Evolutionary conservation across 768 basidiomycete genomes (phyloP).

Genomic region (Boletales sp.): DNA sequence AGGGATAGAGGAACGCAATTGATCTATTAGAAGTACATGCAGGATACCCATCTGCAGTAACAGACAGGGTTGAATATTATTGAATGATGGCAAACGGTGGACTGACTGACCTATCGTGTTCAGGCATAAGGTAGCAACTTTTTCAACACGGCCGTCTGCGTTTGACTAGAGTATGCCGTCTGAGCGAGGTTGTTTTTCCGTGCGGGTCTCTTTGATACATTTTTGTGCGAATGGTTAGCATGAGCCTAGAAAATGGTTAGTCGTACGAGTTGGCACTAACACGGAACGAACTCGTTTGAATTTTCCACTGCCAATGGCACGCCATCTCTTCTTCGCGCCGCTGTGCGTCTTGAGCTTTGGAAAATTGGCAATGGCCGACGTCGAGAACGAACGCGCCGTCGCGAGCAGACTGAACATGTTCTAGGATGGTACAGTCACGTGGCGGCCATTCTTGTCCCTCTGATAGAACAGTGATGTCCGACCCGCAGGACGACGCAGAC

Average conservation of each 20-base stretch:
- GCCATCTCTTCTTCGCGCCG: constrained; percentile 80
- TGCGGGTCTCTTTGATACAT: constrained; percentile 60
- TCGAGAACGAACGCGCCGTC: constrained; percentile 52
- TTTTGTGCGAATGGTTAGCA: constrained; percentile 71
- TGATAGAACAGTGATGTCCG: constrained; percentile 26
- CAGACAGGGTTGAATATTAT: too few species aligned
- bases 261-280: neutral
- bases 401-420: constrained; percentile 21
- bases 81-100: too few species aligned
- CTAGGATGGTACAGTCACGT: constrained; percentile 13
- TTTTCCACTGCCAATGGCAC: constrained; percentile 58
- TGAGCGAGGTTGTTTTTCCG: constrained; percentile 64
- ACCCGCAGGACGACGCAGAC: constrained; percentile 77
- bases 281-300: constrained; percentile 64
- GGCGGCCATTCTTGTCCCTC: neutral
- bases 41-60: constrained; percentile 6
- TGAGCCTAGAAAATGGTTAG: constrained; percentile 45
- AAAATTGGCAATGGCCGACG: constrained; percentile 50
- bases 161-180: constrained; percentile 60
- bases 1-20: constrained; percentile 6
- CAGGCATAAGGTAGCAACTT: constrained; percentile 68
- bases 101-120: constrained; percentile 25
- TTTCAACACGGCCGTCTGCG: constrained; percentile 66
- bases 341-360: constrained; percentile 81
- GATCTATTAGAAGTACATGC: constrained; percentile 8